Conservation (phyloP, 202 grass and related monocot species). For the Zizania palustris region DNA sequence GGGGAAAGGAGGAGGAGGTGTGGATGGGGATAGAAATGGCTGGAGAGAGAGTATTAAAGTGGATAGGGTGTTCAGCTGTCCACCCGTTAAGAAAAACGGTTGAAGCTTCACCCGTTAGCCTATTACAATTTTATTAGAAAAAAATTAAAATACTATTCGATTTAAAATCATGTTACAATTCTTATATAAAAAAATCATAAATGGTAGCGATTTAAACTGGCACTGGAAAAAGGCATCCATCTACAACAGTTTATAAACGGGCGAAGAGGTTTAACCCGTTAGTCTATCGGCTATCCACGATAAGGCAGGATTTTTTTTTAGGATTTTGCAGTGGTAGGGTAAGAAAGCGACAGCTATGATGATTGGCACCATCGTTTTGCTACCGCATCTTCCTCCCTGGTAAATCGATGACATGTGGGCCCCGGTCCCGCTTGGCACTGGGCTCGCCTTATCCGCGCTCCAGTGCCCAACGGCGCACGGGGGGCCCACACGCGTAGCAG, state of each 20-base stretch:
- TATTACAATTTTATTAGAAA: no score
- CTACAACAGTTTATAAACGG: neutral
- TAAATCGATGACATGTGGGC: neutral
- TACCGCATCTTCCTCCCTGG: neutral
- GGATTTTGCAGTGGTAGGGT: neutral
- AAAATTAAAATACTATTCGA: no score
- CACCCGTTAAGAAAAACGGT: no score
- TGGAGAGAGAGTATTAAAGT: neutral
- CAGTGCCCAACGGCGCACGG: conserved; percentile 12
- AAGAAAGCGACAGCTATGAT: conserved; percentile 33
- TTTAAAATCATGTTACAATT: no score
- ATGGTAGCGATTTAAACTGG: no score
- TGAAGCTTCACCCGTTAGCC: no score
- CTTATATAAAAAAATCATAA: no score
- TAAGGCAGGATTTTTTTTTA: neutral
- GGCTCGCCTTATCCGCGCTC: neutral
- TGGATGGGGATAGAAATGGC: neutral
- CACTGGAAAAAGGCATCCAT: no score
- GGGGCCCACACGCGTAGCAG: neutral
- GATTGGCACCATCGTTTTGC: conserved; percentile 18
- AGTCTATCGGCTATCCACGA: neutral
- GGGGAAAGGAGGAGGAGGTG: no score
- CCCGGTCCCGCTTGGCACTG: neutral
- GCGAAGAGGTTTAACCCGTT: neutral
- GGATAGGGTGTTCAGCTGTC: neutral